Conservation (phyloP, 805 yeast genomes). For the Starmerella scarabaei region DNA sequence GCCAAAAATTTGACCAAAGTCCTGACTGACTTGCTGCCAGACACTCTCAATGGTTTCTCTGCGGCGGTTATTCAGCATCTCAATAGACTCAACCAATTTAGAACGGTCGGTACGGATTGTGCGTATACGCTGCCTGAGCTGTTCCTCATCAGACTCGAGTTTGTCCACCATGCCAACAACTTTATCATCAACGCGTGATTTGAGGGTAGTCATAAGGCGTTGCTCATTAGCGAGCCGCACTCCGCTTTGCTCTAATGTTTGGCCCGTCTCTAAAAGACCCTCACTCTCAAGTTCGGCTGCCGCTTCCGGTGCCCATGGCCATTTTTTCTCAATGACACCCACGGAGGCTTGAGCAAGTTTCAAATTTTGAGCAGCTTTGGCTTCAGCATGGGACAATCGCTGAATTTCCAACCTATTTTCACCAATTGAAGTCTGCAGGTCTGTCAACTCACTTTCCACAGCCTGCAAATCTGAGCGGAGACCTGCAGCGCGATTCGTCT, state of each 20-base stretch:
- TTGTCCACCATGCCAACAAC: constrained; percentile 17
- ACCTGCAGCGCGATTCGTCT: constrained; percentile 3
- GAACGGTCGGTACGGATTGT: constrained; percentile 51
- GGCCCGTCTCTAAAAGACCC: not conserved
- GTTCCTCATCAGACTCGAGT: constrained; percentile 16
- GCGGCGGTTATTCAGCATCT: constrained; percentile 72
- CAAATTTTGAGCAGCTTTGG: constrained; percentile 1
- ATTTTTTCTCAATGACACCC: constrained; percentile 3
- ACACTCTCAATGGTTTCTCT: constrained; percentile 69
- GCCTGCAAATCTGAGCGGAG: constrained; percentile 3
- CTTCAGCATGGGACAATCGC: constrained; percentile 7
- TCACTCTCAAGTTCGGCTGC: not conserved
- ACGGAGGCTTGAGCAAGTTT: constrained; percentile 1
- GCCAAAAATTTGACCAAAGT: constrained; percentile 80
- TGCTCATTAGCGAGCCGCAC: constrained; percentile 9
- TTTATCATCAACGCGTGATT: constrained; percentile 13
- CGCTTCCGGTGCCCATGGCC: constrained; percentile 8
- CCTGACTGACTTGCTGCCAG: constrained; percentile 73
- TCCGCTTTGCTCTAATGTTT: constrained; percentile 5
- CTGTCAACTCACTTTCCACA: constrained; percentile 4
- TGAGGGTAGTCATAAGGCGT: constrained; percentile 9
- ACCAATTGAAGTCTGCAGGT: constrained; percentile 1
- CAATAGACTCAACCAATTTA: constrained; percentile 79
- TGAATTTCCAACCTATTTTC: constrained; percentile 14
- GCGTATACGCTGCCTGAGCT: constrained; percentile 10